Percentiles rank a stretch among this genome's conserved stretches.
Evolutionary conservation across 2,329 filamentous ascomycete genomes (phyloP).

Genomic region (Coccinonectria pachysandricola): DNA sequence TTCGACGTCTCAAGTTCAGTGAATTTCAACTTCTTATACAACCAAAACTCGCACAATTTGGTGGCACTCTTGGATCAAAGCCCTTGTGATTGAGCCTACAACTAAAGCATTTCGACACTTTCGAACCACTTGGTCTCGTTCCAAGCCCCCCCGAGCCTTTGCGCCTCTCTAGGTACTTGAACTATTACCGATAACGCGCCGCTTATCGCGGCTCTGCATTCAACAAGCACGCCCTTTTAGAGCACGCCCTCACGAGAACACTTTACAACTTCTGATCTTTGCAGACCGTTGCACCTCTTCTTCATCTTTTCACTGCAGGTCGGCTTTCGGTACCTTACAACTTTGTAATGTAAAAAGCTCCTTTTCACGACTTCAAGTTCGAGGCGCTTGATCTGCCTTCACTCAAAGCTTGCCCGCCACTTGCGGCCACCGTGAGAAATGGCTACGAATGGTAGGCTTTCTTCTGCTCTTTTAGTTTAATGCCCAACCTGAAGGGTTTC

Average conservation of each 20-base stretch:
- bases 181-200: conserved; percentile 15
- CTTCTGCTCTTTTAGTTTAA: not conserved
- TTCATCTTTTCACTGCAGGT: not conserved
- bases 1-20: not conserved
- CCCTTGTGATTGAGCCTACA: no score
- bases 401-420: no score
- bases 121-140: no score
- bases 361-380: conserved; percentile 10
- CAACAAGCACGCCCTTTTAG: no score
- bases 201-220: conserved; percentile 22
- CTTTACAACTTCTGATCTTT: no score
- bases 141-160: conserved; percentile 2
- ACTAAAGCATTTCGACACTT: no score
- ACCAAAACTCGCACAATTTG: no score
- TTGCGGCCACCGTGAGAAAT: conserved; percentile 17
- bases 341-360: conserved; percentile 15
- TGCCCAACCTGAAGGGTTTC: no score
- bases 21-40: no score
- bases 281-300: not conserved
- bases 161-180: conserved; percentile 10
- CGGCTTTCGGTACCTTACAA: not conserved
- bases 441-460: conserved; percentile 22
- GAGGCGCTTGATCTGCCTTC: conserved; percentile 11
- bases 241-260: no score
- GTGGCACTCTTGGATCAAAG: no score